A percentile compares a stretch with the other conserved stretches of the same genome.
Conservation (phyloP, 257 asterid species). For the Striga asiatica region DNA sequence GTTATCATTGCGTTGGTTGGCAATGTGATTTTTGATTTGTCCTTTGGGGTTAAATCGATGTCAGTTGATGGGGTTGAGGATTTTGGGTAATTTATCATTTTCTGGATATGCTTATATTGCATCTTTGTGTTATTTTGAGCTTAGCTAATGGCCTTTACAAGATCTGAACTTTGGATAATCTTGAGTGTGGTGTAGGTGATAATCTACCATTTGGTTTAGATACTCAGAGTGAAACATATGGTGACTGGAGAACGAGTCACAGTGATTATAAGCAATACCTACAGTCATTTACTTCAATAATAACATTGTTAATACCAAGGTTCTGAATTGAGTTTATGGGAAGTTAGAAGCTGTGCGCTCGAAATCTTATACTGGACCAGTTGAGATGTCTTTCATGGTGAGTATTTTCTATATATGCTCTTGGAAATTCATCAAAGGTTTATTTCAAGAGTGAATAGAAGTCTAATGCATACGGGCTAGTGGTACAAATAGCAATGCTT, state of each 20-base stretch:
- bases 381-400: neutral
- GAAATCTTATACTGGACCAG: neutral
- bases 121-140: conserved; percentile 3
- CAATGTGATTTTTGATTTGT: too few species aligned
- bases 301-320: neutral
- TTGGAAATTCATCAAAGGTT: neutral
- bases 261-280: too few species aligned
- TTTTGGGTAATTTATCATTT: neutral
- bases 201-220: too few species aligned
- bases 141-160: neutral
- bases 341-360: neutral
- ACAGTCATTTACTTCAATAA: neutral
- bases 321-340: neutral
- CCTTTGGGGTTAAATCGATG: neutral
- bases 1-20: too few species aligned
- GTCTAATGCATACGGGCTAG: neutral
- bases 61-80: neutral
- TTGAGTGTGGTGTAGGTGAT: neutral
- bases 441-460: neutral
- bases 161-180: neutral
- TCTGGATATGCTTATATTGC: neutral
- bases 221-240: too few species aligned
- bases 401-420: neutral
- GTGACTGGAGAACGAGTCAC: too few species aligned
- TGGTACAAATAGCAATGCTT: too few species aligned